Evolutionary conservation across 1,284 basidiomycete species (phyloP), one percentile per base, ranked within the genome.

Genomic region (Malassezia sympodialis): DNA sequence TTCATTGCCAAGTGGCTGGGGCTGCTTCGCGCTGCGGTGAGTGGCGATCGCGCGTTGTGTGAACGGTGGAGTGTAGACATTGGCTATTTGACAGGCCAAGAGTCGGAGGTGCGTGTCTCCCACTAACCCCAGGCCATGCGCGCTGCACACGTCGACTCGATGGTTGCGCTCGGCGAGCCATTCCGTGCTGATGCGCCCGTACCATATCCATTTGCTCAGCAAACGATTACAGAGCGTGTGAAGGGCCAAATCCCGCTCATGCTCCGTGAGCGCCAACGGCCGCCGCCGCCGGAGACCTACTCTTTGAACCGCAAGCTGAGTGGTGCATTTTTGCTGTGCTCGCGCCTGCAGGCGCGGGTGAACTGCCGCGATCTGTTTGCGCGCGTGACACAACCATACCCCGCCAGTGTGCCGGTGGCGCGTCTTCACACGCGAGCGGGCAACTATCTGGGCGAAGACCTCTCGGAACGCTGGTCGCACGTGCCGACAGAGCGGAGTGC

Each of bases 201-300:
- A 61, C 85, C 86, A 0, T 78, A 76, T 72, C 77, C 79, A 3
- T 90, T 90, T 68, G 84, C 83, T 0, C 78, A 64, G 11, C 73
- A 81, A 24, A 82, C 80, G 8, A 84, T 88, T 63, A 89, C 88
- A 0, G 78, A 79, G 11, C 78, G 82, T 58, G 89, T 93, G 54
- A 80, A 87, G 24, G 81, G 79, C 2, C 81, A 84, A 47, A 96
- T 98, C 56, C 93, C 93, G 3, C 78, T 88, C 51, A 96, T 98
- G 90, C 80, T 98, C 51, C 78, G 82, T 63, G 81, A 96, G 69
- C 80, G 91, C 44, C 79, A 93, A 24, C 91, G 88, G 2, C 93
- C 93, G 0, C 93, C 93, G 1, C 93, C 93, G 0, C 79, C 82
- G 56, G 90, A 96, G 77, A 96, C 93, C 1, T 96, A 96, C 75